Evolutionary conservation across 164 flowering plant genomes (phyloP).

Genomic region (Pachysandra terminalis): DNA sequence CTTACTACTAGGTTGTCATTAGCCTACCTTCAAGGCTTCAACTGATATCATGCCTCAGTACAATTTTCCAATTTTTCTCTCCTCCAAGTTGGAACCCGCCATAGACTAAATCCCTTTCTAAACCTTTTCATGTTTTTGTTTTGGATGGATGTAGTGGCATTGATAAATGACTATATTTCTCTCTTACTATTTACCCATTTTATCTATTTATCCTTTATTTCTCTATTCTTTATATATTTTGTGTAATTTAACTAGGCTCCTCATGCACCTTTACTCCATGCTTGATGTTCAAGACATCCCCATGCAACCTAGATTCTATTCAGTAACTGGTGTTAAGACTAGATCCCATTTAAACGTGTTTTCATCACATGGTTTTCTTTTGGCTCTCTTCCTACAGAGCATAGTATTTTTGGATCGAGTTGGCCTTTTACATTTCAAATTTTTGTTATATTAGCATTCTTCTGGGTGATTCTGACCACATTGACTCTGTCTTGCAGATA

Average conservation of each 20-base stretch:
- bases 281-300: neutral
- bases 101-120: neutral
- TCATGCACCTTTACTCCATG: neutral
- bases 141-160: too few species aligned
- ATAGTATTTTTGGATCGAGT: neutral
- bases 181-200: neutral
- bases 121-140: neutral
- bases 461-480: constrained; percentile 16
- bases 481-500: constrained; percentile 46
- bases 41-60: too few species aligned
- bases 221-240: too few species aligned
- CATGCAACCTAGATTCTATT: too few species aligned
- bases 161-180: neutral
- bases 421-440: neutral
- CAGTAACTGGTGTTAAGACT: neutral
- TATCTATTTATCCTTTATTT: neutral
- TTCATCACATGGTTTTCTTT: neutral
- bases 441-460: neutral
- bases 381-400: neutral
- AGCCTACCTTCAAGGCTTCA: too few species aligned
- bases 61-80: neutral
- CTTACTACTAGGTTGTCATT: too few species aligned
- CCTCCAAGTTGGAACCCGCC: neutral
- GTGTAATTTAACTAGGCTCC: neutral
- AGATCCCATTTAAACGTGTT: neutral